Evolutionary conservation across 345 rosid genomes (phyloP), one percentile per base, ranked within the genome.

Genomic region (Ricinus communis): DNA sequence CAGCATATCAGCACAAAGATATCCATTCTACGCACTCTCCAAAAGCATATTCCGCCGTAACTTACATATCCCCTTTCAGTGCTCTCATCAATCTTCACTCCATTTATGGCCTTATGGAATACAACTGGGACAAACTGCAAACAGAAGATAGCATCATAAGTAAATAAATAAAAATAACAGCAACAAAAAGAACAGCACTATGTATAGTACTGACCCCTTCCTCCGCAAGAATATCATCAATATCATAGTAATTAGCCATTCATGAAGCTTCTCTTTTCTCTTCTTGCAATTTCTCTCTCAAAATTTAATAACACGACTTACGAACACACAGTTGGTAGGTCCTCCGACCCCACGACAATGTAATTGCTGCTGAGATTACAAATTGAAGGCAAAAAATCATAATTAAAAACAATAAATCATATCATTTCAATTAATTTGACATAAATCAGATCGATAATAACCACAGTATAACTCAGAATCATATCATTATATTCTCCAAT

Each of bases 31-130:
- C 55, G 25, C 33, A 41, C 22, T 12, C 66, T 6, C 16, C 14
- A 33, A 30, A 25, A 13, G 33, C 49, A 57, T 64, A 30, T n/a
- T 49, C 5, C 19, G 40, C 36, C 3, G 30, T 16, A 61, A 84
- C 93, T 78, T 71, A 90, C 96, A 58, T 59, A 77, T 57, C 85
- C 87, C 66, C 81, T 82, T 75, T 90, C 97, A 0, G 95, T 79
- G 72, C 88, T 80, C 61, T 91, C 95, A 74, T 94, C 97, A 11
- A 91, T 83, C 64, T 85, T 84, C 22, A 90, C 98, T 77, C 88
- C 93, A 68, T 84, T 91, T 19, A 75, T 87, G 3, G 87, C 76
- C 80, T 86, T 86, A 46, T 81, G 84, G 72, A 86, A 86, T 11
- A 85, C 74, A 70, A 84, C 89, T 5, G 88, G 87, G 45, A 88